Evolutionary conservation across 2,329 filamentous ascomycete genomes (phyloP).

Genomic region (Fusarium sp.): DNA sequence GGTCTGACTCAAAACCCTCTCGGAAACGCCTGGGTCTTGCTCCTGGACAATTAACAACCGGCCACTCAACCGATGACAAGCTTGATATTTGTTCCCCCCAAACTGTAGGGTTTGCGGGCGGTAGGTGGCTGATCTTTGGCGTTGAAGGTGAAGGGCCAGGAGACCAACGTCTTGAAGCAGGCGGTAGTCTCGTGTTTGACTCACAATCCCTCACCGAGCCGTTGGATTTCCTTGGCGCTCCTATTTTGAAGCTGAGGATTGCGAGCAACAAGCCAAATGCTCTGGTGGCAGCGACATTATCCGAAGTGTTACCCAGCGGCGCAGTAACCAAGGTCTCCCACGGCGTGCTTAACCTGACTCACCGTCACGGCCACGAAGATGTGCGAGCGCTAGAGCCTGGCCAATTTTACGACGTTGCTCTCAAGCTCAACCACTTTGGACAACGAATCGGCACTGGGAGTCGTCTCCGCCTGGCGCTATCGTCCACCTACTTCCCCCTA

Average conservation of each 20-base stretch:
- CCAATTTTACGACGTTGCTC: not conserved
- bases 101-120: slow-evolving; percentile 5
- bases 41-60: not conserved
- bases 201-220: not conserved
- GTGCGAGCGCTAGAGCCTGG: slow-evolving; percentile 1
- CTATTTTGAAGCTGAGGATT: not conserved
- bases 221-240: not conserved
- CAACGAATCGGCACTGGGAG: slow-evolving; percentile 4
- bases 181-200: slow-evolving; percentile 5
- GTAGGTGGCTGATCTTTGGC: slow-evolving; percentile 12
- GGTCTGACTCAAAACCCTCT: not conserved
- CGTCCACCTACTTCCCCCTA: slow-evolving; percentile 11
- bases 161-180: slow-evolving; percentile 13
- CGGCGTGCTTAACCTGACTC: slow-evolving; percentile 12
- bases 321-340: slow-evolving; percentile 8
- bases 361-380: slow-evolving; percentile 3
- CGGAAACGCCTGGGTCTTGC: not conserved
- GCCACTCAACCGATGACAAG: not conserved
- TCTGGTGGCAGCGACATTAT: slow-evolving; percentile 5
- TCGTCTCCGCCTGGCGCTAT: slow-evolving; percentile 3
- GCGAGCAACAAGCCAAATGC: not conserved
- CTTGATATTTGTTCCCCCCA: slow-evolving; percentile 9
- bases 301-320: slow-evolving; percentile 4
- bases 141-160: slow-evolving; percentile 8
- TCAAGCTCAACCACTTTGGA: slow-evolving; percentile 7